Conservation (phyloP, 1,139 yeast genomes). For the Geotrichum phurueaensis region DNA sequence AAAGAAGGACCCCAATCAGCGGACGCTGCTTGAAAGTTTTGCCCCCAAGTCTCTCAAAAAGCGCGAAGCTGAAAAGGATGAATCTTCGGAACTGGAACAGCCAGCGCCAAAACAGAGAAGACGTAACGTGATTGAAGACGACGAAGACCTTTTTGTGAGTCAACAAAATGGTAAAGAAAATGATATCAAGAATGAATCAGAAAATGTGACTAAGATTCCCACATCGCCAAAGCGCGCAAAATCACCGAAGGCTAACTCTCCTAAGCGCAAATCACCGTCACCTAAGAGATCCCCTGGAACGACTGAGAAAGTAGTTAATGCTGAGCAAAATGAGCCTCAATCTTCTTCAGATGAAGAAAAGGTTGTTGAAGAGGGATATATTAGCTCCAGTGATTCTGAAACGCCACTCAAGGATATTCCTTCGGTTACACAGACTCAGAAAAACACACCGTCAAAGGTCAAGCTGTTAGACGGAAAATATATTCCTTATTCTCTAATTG, state of each 20-base stretch:
- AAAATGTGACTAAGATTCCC: not conserved
- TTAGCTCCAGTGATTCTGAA: not conserved
- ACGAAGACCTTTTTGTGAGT: constrained; percentile 1
- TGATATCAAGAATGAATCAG: not conserved
- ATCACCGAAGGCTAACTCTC: not conserved
- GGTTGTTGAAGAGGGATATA: constrained; percentile 1
- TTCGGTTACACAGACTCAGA: constrained; percentile 1
- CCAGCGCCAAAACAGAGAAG: constrained; percentile 4
- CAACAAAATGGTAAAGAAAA: not conserved
- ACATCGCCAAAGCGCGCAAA: not conserved
- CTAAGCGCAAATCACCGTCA: not conserved
- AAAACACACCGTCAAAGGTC: constrained; percentile 3
- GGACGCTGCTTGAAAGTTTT: not conserved
- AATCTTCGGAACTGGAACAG: not conserved
- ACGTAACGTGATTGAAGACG: constrained; percentile 1
- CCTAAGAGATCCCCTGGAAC: not conserved
- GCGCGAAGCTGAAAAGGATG: not conserved
- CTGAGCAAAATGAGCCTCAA: not conserved
- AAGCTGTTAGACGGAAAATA: constrained; percentile 10
- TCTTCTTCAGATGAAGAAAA: not conserved
- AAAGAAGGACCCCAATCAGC: not conserved
- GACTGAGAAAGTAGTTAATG: not conserved
- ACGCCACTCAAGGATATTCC: not conserved
- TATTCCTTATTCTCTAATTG: constrained; percentile 32
- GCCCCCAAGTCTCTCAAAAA: not conserved